Base-by-base conservation (phyloP, 306 rosid genomes). In the Mimosa bimucronata region DNA sequence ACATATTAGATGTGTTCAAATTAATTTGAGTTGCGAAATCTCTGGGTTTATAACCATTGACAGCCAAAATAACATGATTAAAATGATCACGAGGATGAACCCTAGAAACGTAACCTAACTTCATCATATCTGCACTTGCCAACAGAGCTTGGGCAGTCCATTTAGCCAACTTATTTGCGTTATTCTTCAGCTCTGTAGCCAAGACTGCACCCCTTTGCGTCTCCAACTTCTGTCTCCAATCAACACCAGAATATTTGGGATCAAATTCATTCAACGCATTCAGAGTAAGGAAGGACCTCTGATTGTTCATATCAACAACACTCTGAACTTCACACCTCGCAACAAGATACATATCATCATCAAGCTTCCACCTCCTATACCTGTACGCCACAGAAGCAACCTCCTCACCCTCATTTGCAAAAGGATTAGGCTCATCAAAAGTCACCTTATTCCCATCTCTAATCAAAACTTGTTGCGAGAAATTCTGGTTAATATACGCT, bases 171-270 rank as follows among this genome's bases (percentile, higher is more conserved):
- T 94, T 94, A 65, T 92, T 94, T 0, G 98, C 97, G 69, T 94
- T 94, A 87, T 94, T 94, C 95, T 94, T 94, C 23, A 94, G 88
- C 86, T 94, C 98, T 15, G 97, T 94, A 4, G 98, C 98, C 88
- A 94, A 91, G 28, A 94, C 98, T 9, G 98, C 98, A 74, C 97
- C 97, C 83, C 98, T 86, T 42, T 94, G 98, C 2, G 97, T 94
- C 92, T 94, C 98, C 84, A 94, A 82, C 84, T 94, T 92, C 94
- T 91, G 98, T 73, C 98, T 87, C 97, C 98, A 94, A 70, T 94
- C 97, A 1, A 92, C 91, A 16, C 97, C 97, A 0, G 98, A 94
- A 83, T 94, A 94, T 75, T 94, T 94, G 9, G 95, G 86, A 85
- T 94, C 98, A 73, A 94, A 94, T 71, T 92, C 97, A 76, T 92